Evolutionary conservation across 208 protist species (phyloP), one percentile per base, ranked within the genome.

Genomic region (Phytomonas sp.): DNA sequence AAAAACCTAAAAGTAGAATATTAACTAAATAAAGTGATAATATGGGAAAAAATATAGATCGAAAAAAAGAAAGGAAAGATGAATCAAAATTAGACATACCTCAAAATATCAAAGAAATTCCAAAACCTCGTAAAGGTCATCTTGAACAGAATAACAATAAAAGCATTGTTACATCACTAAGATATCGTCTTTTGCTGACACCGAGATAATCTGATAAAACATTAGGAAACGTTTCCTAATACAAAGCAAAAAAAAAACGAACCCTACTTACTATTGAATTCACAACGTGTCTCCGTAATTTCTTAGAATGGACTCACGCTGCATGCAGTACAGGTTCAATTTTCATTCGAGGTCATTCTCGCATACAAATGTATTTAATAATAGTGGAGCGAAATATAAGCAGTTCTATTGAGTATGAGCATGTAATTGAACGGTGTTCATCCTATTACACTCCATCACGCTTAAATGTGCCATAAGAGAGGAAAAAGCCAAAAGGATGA

Each of bases 21-120:
- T 6, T 34, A 6, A 34, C 4, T 34, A 67, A 2, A 67, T 70
- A 67, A 43, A 37, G 6, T n/a, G 7, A 40, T 34, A 6, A 34
- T 29, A 61, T 8, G 29, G 29, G 29, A 5, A 6, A 61, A 29
- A 61, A 6, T 8, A n/a, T 28, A 23, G 2, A n/a, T 1, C 15
- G 68, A 70, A 30, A 73, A 46, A 71, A 64, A 66, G 30, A 1
- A 64, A 71, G 4, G 32, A 66, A 9, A 66, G 33, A 73, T 60
- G 0, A 60, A 34, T 9, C 46, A 74, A 67, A 74, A 71, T 28
- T 65, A 15, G 6, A 34, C 33, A 34, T 34, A 34, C 33, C 6
- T 34, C 6, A 34, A 34, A 34, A 34, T 34, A 34, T 34, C 33
- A 34, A 34, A 34, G 33, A 34, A 34, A 6, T 34, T 6, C 6